Evolutionary conservation across 2,329 filamentous ascomycete species (phyloP), one percentile per base, ranked within the genome.

Genomic region (Hymenoscyphus occultus): DNA sequence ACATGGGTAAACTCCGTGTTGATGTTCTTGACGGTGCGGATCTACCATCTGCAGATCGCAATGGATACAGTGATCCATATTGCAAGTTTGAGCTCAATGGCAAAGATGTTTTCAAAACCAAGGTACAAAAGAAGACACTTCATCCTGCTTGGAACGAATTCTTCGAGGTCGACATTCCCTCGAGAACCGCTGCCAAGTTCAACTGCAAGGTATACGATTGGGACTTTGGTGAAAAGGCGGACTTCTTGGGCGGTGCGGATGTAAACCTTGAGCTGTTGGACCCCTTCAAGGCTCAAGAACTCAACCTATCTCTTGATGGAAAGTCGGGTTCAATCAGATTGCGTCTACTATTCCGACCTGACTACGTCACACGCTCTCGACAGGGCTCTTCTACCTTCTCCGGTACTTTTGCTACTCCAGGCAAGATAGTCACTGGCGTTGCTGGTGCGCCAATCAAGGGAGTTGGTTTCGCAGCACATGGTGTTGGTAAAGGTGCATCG

Each of bases 21-120:
- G 93, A 98, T 73, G 85, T 99, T 19, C 81, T 98, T 45, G 93
- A 97, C 76, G 95, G 89, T 19, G 81, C 86, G 9, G 89, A 97
- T 66, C 85, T 99, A n/a, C 95, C 95, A 7, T 89, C 95, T 1
- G 94, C 94, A 35, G 95, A 99, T 74, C 89, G 93, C 40, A 99
- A 99, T 75, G 95, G 95, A 71, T 98, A 90, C 84, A 97, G 93
- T 73, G 95, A 99, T 74, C 95, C 95, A 4, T 99, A 94, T 81
- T 96, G 91, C 84, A 94, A 94, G 75, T 99, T 99, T 76, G 87
- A 91, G 69, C 84, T 98, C 70, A 94, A 96, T 73, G 93, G 90
- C 58, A 88, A 92, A 73, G 91, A 96, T 64, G 85, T 98, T 0
- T 93, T 92, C 86, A 99, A 98, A 84, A 96, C 93, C 56, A 96